These are phyloP conservation scores for Plantago coronopus DNA, from an alignment of 305 asterid genomes.

Conservation along the genomic window DNA sequence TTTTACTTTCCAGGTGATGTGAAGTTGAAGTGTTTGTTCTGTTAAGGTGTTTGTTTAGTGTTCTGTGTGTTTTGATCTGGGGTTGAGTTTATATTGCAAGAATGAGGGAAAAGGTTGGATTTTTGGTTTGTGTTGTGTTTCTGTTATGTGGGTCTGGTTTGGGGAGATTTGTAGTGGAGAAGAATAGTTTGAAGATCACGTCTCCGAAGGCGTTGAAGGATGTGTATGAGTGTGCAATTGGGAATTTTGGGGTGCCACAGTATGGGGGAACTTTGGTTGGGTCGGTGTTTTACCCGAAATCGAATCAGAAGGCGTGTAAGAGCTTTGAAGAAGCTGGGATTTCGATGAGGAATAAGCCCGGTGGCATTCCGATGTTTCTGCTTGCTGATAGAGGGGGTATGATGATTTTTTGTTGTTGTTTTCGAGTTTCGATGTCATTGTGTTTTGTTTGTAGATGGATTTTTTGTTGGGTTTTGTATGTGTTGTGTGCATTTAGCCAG, in stretches of 20 bases:
- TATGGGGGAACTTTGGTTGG: slow-evolving; percentile 93
- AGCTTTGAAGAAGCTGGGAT: slow-evolving; percentile 45
- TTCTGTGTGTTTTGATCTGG: slow-evolving; percentile 4
- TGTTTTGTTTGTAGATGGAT: not conserved
- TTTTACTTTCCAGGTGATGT: not conserved
- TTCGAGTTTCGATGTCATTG: not conserved
- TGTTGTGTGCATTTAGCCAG: too few species aligned
- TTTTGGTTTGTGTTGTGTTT: slow-evolving; percentile 41
- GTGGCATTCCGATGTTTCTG: slow-evolving; percentile 80
- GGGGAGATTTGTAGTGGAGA: slow-evolving; percentile 91
- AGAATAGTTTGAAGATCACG: slow-evolving; percentile 83
- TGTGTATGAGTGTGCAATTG: slow-evolving; percentile 85
- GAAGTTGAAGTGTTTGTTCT: slow-evolving; percentile 1
- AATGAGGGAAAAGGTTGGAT: slow-evolving; percentile 40
- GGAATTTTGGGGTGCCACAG: slow-evolving; percentile 94
- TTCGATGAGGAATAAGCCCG: slow-evolving; percentile 65
- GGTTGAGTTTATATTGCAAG: not conserved
- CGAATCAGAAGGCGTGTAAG: slow-evolving; percentile 67
- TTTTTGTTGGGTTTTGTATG: not conserved
- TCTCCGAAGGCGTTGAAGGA: slow-evolving; percentile 66
- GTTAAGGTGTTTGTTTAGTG: not conserved
- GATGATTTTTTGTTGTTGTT: slow-evolving; percentile 12
- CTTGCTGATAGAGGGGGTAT: slow-evolving; percentile 92
- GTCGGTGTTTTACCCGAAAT: slow-evolving; percentile 65
- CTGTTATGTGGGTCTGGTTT: slow-evolving; percentile 47